A percentile compares a stretch with the other conserved stretches of the same genome.
Conservation (phyloP, 2,329 filamentous ascomycete genomes). For the Madurella fahalii region DNA sequence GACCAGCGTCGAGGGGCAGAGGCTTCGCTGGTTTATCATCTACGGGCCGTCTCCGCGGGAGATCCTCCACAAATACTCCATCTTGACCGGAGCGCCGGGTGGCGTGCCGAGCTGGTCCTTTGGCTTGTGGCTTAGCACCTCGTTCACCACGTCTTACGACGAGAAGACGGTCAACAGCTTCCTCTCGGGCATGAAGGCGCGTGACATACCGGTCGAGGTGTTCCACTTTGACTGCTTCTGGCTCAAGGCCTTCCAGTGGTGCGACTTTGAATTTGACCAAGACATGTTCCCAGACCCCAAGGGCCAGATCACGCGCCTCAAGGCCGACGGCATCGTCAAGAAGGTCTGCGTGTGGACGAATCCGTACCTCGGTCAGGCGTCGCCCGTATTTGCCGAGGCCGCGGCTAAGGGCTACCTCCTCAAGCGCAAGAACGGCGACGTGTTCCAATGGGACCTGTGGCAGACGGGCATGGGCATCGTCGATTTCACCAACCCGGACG, state of each 20-base stretch:
- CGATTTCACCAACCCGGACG: constrained; percentile 69
- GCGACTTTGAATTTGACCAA: constrained; percentile 67
- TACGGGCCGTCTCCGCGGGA: constrained; percentile 69
- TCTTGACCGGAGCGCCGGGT: constrained; percentile 61
- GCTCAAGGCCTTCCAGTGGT: constrained; percentile 73
- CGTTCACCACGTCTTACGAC: constrained; percentile 70
- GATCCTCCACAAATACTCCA: constrained; percentile 62
- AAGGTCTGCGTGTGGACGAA: constrained; percentile 76
- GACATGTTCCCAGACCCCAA: constrained; percentile 66
- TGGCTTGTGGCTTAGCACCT: constrained; percentile 72
- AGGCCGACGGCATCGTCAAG: constrained; percentile 54
- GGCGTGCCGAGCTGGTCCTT: constrained; percentile 70
- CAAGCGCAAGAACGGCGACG: constrained; percentile 62
- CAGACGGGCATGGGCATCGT: constrained; percentile 72
- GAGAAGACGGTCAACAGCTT: constrained; percentile 65
- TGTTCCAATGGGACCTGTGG: constrained; percentile 76
- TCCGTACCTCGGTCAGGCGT: constrained; percentile 67
- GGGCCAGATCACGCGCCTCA: constrained; percentile 60
- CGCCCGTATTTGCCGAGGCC: constrained; percentile 60
- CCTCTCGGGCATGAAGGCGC: constrained; percentile 63
- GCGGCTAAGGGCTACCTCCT: constrained; percentile 64
- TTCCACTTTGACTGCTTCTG: constrained; percentile 78
- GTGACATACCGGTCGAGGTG: constrained; percentile 63
- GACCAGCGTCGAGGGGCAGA: constrained; percentile 63
- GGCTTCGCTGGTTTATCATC: constrained; percentile 70